Evolutionary conservation across 2,329 filamentous ascomycete species (phyloP).

Genomic region (Juglanconis sp.): DNA sequence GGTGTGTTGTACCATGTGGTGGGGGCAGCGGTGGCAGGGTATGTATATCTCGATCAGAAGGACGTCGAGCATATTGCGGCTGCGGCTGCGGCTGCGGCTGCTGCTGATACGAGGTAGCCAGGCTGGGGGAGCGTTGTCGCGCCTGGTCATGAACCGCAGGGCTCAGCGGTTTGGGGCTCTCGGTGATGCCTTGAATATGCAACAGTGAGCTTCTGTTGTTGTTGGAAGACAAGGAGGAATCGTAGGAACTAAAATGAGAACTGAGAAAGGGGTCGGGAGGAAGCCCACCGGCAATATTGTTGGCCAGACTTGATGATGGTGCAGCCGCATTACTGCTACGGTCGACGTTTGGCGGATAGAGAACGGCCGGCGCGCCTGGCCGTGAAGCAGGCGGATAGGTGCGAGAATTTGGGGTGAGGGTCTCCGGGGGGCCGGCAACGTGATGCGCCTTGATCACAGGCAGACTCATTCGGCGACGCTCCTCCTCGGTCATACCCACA

Average conservation of each 20-base stretch:
- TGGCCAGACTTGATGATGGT: conserved; percentile 45
- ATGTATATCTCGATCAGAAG: conserved; percentile 53
- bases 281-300: conserved; percentile 39
- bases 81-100: conserved; percentile 47
- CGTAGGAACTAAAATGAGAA: neutral
- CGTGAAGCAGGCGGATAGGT: conserved; percentile 72
- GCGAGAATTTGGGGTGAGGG: conserved; percentile 60
- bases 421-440: conserved; percentile 53
- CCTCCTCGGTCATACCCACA: conserved; percentile 57
- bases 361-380: conserved; percentile 45
- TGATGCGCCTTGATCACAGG: conserved; percentile 74
- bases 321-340: conserved; percentile 48
- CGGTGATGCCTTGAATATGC: conserved; percentile 74
- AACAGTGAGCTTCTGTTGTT: conserved; percentile 51
- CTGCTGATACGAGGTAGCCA: conserved; percentile 63
- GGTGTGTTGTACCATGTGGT: conserved; percentile 34
- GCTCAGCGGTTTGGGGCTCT: conserved; percentile 82
- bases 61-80: conserved; percentile 57
- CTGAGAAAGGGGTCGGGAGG: neutral
- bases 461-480: conserved; percentile 64
- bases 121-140: conserved; percentile 63
- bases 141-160: conserved; percentile 55
- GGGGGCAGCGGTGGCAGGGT: conserved; percentile 41
- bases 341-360: conserved; percentile 61
- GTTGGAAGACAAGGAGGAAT: conserved; percentile 43